Evolutionary conservation across 176 grass and related monocot species (phyloP), one percentile per base, ranked within the genome.

Genomic region (Chloris gayana): DNA sequence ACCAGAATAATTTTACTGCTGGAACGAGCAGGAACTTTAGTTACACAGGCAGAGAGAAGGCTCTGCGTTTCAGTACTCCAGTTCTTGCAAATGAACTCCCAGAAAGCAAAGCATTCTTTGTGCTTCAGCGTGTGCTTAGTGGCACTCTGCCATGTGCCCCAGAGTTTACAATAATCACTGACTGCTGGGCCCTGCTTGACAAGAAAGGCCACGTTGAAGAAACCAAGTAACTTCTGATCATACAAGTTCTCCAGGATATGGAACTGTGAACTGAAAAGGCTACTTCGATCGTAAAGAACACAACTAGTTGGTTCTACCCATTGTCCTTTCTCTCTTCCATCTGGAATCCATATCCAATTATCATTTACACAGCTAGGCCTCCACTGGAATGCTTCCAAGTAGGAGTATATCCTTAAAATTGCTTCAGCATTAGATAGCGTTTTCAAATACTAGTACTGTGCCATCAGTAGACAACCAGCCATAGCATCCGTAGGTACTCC

Each of bases 341-440:
- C 13, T 7, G 87, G 87, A 31, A 93, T 73, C 87, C 90, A 93
- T 60, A 93, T 93, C 87, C 74, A 89, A 30, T 71, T 67, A 27
- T 25, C 60, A 32, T 46, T 65, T 73, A 38, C 17, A 45, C 70
- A 44, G 2, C 60, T 4, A 30, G 83, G 75, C 57, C 81, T 37
- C 90, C 87, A 93, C 57, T 49, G 7, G n/a, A 63, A 78, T 72
- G 80, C 58, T 38, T 46, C 22, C 63, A 93, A 74, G 53, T 73
- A 81, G 0, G 53, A 72, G 60, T 93, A 93, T 50, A 93, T 84
- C 86, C 84, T 86, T 8, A 35, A 80, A 44, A 92, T 86, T 49
- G 74, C 34, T 59, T 75, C 51, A 58, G 6, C 31, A 41, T 75
- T 75, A 41, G 53, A 75, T 5, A 70, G 51, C 24, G 19, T 22